Conservation (phyloP, 352 stramenopile genomes). For the Globisporangium mamillatum region DNA sequence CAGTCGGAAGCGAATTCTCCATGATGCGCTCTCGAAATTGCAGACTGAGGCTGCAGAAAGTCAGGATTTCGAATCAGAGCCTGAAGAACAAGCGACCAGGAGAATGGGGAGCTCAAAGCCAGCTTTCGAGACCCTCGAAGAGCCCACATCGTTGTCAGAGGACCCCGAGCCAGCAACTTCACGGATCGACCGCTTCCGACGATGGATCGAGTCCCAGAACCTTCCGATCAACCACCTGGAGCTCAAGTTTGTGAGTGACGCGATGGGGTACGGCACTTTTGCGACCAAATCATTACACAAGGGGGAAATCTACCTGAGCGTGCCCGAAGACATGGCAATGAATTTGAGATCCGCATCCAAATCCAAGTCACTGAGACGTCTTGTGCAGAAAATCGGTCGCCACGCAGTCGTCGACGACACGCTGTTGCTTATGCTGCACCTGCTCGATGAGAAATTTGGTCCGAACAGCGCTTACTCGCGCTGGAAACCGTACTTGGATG, state of each 20-base stretch:
- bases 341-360: conserved; percentile 50
- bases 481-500: conserved; percentile 87
- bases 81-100: not conserved
- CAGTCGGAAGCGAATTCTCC: conserved; percentile 55
- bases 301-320: conserved; percentile 78
- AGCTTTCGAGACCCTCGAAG: not conserved
- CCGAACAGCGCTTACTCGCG: conserved; percentile 28
- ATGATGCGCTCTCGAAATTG: conserved; percentile 21
- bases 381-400: conserved; percentile 22
- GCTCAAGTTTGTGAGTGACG: conserved; percentile 43
- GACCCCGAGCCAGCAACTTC: conserved; percentile 13
- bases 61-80: not conserved
- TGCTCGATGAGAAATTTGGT: conserved; percentile 84
- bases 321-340: conserved; percentile 73
- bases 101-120: not conserved
- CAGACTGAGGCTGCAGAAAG: not conserved
- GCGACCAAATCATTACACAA: conserved; percentile 45
- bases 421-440: conserved; percentile 68
- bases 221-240: conserved; percentile 57
- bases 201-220: conserved; percentile 35
- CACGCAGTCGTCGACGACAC: conserved; percentile 32
- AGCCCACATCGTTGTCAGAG: not conserved
- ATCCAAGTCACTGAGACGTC: conserved; percentile 37
- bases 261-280: conserved; percentile 67
- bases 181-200: conserved; percentile 29